Evolutionary conservation across 2,329 filamentous ascomycete species (phyloP).

Genomic region (Pseudocercospora fuligena): DNA sequence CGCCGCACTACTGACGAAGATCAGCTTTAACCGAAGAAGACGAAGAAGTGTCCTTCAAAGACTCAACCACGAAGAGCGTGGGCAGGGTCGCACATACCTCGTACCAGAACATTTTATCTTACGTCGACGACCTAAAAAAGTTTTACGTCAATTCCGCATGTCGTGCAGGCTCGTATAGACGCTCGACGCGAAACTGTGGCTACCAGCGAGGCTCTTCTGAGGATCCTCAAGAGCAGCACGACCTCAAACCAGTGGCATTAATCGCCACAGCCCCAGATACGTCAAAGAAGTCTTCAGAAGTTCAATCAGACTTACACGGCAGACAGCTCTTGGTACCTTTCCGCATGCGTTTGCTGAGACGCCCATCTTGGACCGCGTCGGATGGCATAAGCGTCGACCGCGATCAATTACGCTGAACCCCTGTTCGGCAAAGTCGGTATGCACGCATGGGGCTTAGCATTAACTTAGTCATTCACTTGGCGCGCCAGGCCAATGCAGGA

Average conservation of each 20-base stretch:
- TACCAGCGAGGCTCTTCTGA: too few relatives aligned
- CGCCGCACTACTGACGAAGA: background rate
- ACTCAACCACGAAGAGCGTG: background rate
- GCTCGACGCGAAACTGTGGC: too few relatives aligned
- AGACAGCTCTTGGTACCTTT: constrained; percentile 24
- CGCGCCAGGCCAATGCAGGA: background rate
- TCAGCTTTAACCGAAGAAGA: background rate
- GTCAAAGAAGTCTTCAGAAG: background rate
- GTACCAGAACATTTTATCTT: constrained; percentile 22
- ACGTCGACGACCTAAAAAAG: constrained; percentile 19
- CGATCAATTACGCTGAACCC: background rate
- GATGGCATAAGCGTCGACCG: background rate
- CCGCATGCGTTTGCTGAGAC: constrained; percentile 18
- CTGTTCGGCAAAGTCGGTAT: background rate
- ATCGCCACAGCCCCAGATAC: background rate
- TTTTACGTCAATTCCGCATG: background rate
- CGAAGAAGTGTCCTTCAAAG: background rate
- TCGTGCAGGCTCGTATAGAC: too few relatives aligned
- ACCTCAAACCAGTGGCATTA: too few relatives aligned
- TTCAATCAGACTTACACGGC: constrained; percentile 15
- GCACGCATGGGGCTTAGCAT: background rate
- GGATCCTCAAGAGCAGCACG: too few relatives aligned
- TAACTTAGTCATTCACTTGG: background rate
- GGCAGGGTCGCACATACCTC: background rate
- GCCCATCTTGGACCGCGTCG: background rate